Evolutionary conservation across 495 filamentous ascomycete species (phyloP), one percentile per base, ranked within the genome.

Genomic region (Recurvomyces mirabilis): DNA sequence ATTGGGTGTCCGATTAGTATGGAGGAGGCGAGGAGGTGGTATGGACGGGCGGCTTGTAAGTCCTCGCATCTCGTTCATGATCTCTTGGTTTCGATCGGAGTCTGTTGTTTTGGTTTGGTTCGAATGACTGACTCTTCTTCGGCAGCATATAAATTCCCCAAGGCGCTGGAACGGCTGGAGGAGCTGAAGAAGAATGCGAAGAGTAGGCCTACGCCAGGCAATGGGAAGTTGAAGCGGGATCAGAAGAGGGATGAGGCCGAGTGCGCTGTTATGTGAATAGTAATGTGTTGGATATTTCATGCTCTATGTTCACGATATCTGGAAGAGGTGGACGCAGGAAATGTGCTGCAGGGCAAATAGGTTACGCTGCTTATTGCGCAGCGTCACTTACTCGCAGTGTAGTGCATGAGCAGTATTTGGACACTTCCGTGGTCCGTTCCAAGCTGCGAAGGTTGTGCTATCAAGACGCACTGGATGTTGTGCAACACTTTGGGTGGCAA

Each of bases 21-120:
- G 50, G 91, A 98, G 55, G 91, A 94, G 65, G 91, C 89, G 15
- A 94, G 94, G 68, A 74, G 86, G 55, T 98, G 91, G 91, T 98
- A 98, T 67, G 94, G 87, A 75, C 75, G 88, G 64, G 87, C 91
- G 67, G 91, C 91, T 65, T 82, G 91, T 95, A 65, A 78, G 89
- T 81, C 30, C 47, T 43, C 14, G 26, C 26, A 15, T 34, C 38
- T 46, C 24, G 4, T 30, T 32, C 44, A 28, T 21, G 18, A 21
- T 40, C 5, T 15, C 4, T 14, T 15, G 13, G 25, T 42, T 10
- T 24, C 5, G 15, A n/a, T 23, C 0, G 43, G 15, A 23, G 18
- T 34, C 22, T 28, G 39, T 41, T 32, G 18, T 36, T 36, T 40
- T 41, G 17, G 22, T 22, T 5, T 23, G 23, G 19, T 19, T 29